phyloP scores from a whole-genome alignment of 1,139 yeast species.

The Yamadazyma blattariae region DNA sequence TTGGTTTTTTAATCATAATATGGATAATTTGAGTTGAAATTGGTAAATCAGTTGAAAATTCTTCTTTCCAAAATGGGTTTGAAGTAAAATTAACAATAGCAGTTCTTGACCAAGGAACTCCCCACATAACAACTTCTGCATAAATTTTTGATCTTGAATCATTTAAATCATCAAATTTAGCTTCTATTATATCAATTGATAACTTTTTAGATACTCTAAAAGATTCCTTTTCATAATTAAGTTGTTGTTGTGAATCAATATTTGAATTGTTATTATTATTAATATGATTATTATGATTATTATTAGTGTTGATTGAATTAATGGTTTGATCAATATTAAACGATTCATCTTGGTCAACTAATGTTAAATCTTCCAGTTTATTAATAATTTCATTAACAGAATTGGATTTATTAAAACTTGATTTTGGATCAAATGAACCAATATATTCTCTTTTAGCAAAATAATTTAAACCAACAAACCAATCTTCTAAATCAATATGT shows the following conservation, averaged over 20 bases:
- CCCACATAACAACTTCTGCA: conserved; percentile 67
- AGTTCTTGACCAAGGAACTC: conserved; percentile 66
- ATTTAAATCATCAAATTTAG: conserved; percentile 42
- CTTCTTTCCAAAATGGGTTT: conserved; percentile 74
- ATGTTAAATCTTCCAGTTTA: conserved; percentile 8
- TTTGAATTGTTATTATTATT: no score
- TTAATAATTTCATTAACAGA: conserved; percentile 11
- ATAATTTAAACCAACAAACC: conserved; percentile 74
- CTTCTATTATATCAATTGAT: conserved; percentile 64
- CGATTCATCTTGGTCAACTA: conserved; percentile 7
- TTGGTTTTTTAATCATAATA: conserved; percentile 43
- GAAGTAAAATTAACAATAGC: conserved; percentile 50
- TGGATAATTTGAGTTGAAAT: conserved; percentile 53
- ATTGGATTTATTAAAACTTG: conserved; percentile 14
- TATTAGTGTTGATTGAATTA: not conserved
- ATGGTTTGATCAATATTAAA: conserved; percentile 10
- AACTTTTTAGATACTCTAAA: conserved; percentile 58
- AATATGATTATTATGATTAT: no score
- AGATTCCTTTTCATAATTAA: conserved; percentile 31
- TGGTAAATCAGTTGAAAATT: conserved; percentile 55
- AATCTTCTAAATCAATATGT: conserved; percentile 74
- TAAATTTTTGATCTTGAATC: conserved; percentile 38
- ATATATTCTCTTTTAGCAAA: conserved; percentile 63
- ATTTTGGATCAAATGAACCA: conserved; percentile 30
- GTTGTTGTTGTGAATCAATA: no score